Evolutionary conservation across 768 basidiomycete species (phyloP), one percentile per base, ranked within the genome.

Genomic region (Naganishia randhawae): DNA sequence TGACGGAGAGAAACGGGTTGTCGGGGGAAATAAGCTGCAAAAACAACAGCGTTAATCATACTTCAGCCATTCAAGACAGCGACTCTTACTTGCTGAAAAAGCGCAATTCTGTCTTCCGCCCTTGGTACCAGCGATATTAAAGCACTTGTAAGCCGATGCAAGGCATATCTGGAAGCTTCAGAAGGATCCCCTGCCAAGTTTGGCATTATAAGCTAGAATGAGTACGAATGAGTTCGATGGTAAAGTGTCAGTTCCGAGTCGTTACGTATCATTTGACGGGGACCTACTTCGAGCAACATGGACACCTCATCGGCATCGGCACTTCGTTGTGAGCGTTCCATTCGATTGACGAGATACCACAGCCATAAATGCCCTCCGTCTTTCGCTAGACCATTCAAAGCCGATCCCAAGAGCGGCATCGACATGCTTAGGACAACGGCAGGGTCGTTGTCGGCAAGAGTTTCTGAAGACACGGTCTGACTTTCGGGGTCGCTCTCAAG

Each of bases 311-410:
- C 57, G 37, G 7, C 19, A 25, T 61, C 57, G 11, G 57, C 57
- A 41, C 16, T 11, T 7, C 41, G 57, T 41, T 39, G 35, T 42
- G 19, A n/a, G 10, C 37, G 13, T n/a, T 61, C 25, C 57, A 61
- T 61, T 33, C 27, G 57, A 19, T 42, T n/a, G 22, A 39, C 57
- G 14, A 61, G 22, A 11, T 41, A 42, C 57, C 57, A 61, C 9
- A 41, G 17, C 57, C 57, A 61, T 1, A 61, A 25, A 29, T 61
- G 57, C 19, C 39, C 57, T 6, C 35, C 57, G 27, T 61, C 57
- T 42, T 61, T 61, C 31, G 57, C 57, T 3, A 61, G 29, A 39
- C 57, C 57, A 22, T 61, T 61, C 31, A 61, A 39, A 25, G 57
- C 57, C 10, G 57, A 61, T 41, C 57, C 57, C n/a, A 61, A 19